Conservation (phyloP, 2,329 filamentous ascomycete genomes). For the Fusarium virguliforme region DNA sequence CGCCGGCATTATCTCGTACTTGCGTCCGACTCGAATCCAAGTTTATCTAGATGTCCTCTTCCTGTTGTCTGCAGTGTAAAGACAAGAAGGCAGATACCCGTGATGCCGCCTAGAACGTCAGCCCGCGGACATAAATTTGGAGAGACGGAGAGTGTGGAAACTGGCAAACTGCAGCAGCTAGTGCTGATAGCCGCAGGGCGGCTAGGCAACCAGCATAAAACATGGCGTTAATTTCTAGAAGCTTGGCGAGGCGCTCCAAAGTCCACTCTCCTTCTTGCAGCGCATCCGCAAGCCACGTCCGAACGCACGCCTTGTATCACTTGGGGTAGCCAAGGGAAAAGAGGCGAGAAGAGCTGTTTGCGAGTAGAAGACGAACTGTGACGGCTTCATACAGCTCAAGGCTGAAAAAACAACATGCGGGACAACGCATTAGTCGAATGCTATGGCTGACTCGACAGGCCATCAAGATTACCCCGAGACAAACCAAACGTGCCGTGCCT, state of each 20-base stretch:
- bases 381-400: constrained; percentile 28
- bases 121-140: constrained; percentile 23
- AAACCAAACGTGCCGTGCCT: not conserved
- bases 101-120: constrained; percentile 36
- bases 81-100: constrained; percentile 30
- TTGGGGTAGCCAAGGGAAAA: constrained; percentile 4
- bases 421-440: not conserved
- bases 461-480: constrained; percentile 15
- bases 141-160: constrained; percentile 23
- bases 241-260: constrained; percentile 24
- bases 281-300: constrained; percentile 27
- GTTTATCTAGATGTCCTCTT: constrained; percentile 15
- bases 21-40: constrained; percentile 15
- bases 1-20: constrained; percentile 14
- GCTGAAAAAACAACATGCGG: constrained; percentile 5
- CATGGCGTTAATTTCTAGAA: constrained; percentile 33
- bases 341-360: not conserved
- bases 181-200: not conserved
- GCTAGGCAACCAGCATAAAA: constrained; percentile 7
- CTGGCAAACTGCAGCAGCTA: constrained; percentile 7
- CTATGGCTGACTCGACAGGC: constrained; percentile 27
- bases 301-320: constrained; percentile 11
- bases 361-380: not conserved
- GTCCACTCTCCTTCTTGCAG: not conserved
- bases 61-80: not conserved